phyloP scores from a whole-genome alignment of 2,329 filamentous ascomycete species.

The Hypoxylon sp. region DNA sequence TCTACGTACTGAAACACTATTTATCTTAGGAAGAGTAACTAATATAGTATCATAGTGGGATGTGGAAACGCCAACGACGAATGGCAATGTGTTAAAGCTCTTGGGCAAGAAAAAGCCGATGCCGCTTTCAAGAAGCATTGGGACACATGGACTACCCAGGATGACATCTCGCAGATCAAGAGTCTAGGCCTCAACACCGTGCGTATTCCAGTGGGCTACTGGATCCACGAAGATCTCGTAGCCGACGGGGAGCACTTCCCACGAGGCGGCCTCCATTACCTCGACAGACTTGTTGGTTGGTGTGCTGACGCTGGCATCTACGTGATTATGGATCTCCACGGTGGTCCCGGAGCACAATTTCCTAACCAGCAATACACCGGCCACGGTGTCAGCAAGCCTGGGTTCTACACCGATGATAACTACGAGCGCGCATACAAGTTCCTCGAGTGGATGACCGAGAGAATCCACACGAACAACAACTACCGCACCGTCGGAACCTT shows the following conservation, averaged over 20 bases:
- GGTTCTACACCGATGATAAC: slow-evolving; percentile 65
- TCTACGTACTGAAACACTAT: background rate
- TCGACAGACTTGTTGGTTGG: slow-evolving; percentile 62
- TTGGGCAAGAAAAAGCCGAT: slow-evolving; percentile 63
- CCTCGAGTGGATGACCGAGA: slow-evolving; percentile 64
- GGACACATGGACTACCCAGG: slow-evolving; percentile 63
- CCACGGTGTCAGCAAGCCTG: slow-evolving; percentile 51
- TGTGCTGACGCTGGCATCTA: slow-evolving; percentile 62
- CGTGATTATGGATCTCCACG: slow-evolving; percentile 66
- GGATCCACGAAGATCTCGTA: slow-evolving; percentile 65
- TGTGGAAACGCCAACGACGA: slow-evolving; percentile 60
- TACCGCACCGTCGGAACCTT: slow-evolving; percentile 67
- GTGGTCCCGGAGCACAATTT: slow-evolving; percentile 61
- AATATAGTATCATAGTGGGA: slow-evolving; percentile 54
- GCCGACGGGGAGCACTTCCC: slow-evolving; percentile 58
- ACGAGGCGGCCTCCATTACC: slow-evolving; percentile 60
- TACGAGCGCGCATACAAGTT: slow-evolving; percentile 65
- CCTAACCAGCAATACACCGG: slow-evolving; percentile 61
- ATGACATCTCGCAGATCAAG: slow-evolving; percentile 62
- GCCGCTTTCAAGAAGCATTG: slow-evolving; percentile 63
- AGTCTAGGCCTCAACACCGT: slow-evolving; percentile 64
- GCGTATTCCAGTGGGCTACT: slow-evolving; percentile 66
- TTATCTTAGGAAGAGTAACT: background rate
- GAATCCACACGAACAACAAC: slow-evolving; percentile 59
- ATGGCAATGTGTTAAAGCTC: slow-evolving; percentile 62